Conservation (phyloP, 2,329 filamentous ascomycete species). For the Neopestalotiopsis sp. region DNA sequence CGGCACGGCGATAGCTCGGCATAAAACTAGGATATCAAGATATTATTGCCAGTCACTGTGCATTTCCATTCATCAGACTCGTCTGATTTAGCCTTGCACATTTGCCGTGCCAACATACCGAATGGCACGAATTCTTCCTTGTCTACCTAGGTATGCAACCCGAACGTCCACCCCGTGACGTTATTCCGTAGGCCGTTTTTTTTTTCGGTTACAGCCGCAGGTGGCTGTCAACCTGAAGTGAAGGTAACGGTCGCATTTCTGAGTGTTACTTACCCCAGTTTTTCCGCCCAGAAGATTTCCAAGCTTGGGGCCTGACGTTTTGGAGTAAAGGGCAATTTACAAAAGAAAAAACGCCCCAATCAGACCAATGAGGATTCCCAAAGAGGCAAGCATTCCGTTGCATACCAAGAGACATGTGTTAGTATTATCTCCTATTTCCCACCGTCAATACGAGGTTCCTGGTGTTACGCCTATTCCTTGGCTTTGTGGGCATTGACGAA, state of each 20-base stretch:
- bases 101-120: not conserved
- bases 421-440: too few species aligned
- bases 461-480: too few species aligned
- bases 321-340: not conserved
- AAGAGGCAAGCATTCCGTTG: too few species aligned
- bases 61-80: too few species aligned
- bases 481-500: too few species aligned
- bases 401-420: too few species aligned
- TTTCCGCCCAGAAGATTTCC: not conserved
- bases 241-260: not conserved
- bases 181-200: not conserved
- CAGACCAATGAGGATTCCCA: too few species aligned
- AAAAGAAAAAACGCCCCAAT: not conserved
- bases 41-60: too few species aligned
- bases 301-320: not conserved
- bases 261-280: not conserved
- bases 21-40: too few species aligned
- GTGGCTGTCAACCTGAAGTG: not conserved
- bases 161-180: not conserved
- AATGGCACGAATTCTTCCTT: not conserved
- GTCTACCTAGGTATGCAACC: not conserved
- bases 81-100: too few species aligned
- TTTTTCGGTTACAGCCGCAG: not conserved
- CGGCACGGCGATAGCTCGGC: too few species aligned
- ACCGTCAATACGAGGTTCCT: too few species aligned